These are phyloP conservation scores for Aphanomyces stellatus DNA, from an alignment of 352 stramenopile genomes.

Conservation along the genomic window DNA sequence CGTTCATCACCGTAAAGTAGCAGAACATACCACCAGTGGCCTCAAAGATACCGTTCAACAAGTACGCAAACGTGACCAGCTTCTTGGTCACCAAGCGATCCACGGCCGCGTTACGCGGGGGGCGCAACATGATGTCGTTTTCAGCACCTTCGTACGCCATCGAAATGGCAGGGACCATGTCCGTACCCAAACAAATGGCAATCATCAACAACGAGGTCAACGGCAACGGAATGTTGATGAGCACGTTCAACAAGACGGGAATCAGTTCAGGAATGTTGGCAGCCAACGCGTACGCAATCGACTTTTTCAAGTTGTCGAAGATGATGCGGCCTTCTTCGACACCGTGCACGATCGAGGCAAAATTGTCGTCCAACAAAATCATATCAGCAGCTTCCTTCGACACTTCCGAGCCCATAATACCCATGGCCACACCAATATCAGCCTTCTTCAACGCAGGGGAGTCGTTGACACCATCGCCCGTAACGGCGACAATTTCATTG, in stretches of 20 bases:
- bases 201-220: slow-evolving; percentile 69
- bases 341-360: slow-evolving; percentile 82
- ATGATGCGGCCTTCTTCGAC: slow-evolving; percentile 47
- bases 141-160: slow-evolving; percentile 61
- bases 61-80: slow-evolving; percentile 58
- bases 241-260: slow-evolving; percentile 37
- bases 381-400: slow-evolving; percentile 82
- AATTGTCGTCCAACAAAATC: slow-evolving; percentile 90
- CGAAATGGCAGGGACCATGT: slow-evolving; percentile 77
- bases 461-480: slow-evolving; percentile 69
- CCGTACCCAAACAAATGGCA: slow-evolving; percentile 60
- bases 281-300: slow-evolving; percentile 69
- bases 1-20: slow-evolving; percentile 53
- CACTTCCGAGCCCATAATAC: slow-evolving; percentile 87
- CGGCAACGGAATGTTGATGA: slow-evolving; percentile 58
- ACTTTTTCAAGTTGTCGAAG: slow-evolving; percentile 85
- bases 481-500: slow-evolving; percentile 77
- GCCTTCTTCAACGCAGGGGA: slow-evolving; percentile 56
- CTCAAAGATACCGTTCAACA: slow-evolving; percentile 68
- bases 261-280: slow-evolving; percentile 65
- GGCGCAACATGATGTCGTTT: slow-evolving; percentile 49
- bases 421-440: slow-evolving; percentile 94
- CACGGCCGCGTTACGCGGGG: slow-evolving; percentile 50
- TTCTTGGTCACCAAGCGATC: slow-evolving; percentile 59
- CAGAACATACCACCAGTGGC: slow-evolving; percentile 50